These are phyloP conservation scores for Marchantia polymorpha DNA, from an alignment of 225 moss, liverwort and hornwort genomes.

Conservation along the genomic window DNA sequence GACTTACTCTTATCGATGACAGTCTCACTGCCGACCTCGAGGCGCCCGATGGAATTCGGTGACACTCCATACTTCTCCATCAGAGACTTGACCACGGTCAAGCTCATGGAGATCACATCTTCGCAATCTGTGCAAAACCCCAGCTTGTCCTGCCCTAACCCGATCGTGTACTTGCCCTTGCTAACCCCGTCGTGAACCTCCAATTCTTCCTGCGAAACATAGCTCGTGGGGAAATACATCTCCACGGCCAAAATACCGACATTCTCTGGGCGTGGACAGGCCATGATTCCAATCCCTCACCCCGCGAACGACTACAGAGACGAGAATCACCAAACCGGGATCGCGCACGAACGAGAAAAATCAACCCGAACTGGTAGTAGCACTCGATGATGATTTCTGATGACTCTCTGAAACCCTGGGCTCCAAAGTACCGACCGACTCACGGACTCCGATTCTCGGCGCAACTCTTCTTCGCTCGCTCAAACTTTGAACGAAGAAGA, in stretches of 20 bases:
- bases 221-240: conserved; percentile 78
- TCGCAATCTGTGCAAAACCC: conserved; percentile 87
- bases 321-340: not conserved
- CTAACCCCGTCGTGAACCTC: conserved; percentile 79
- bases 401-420: too few species aligned
- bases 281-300: conserved; percentile 43
- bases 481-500: conserved; percentile 14
- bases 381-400: not conserved
- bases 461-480: not conserved
- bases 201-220: conserved; percentile 65
- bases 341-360: too few species aligned
- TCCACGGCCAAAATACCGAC: conserved; percentile 94
- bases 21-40: conserved; percentile 98
- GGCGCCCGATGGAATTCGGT: conserved; percentile 76
- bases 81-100: conserved; percentile 81
- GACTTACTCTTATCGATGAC: conserved; percentile 96
- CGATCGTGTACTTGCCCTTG: conserved; percentile 96
- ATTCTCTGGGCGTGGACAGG: conserved; percentile 59
- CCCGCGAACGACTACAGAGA: not conserved
- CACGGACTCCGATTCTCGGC: too few species aligned
- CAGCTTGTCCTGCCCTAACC: conserved; percentile 80
- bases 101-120: conserved; percentile 83
- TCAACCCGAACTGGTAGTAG: too few species aligned
- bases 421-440: not conserved
- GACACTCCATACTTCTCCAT: conserved; percentile 74